Base-by-base conservation (phyloP, 2,329 filamentous ascomycete genomes). In the Fusarium temperatum region DNA sequence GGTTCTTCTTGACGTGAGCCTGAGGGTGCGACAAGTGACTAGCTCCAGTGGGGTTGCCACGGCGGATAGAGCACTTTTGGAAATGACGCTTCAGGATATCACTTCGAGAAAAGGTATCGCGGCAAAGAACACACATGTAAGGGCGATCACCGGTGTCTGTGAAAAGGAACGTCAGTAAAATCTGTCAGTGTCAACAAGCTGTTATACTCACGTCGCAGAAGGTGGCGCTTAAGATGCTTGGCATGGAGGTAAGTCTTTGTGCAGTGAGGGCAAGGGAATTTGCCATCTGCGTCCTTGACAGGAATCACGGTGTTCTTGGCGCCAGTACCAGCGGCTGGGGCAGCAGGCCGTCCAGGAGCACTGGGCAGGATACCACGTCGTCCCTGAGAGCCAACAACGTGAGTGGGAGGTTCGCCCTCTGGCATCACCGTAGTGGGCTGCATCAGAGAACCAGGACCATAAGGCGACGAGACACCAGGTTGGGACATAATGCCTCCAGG, bases 51-150 rank as follows among this genome's bases (percentile, higher is more conserved):
- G 96, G 96, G 84, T 98, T 98, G 66, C 96, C 96, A 81, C 96
- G 92, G 79, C 96, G 92, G 75, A 98, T 94, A 44, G 96, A 98
- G 86, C 96, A 99, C 87, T 99, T 99, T 84, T 98, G 95, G 85
- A 98, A 99, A 85, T 99, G 96, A 75, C 96, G 94, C 88, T 99
- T 99, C 79, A 99, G 87, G 75, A 99, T 98, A 82, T 99, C 96
- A 88, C 95, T 98, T 82, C 96, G 92, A 55, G 94, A 98, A 85
- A 99, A 99, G 39, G 95, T 98, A 84, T 98, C 96, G 83, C 96
- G 95, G 88, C 96, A 99, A 58, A 99, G 88, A 75, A 97, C 94
- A 85, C 96, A 99, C 91, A 97, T 97, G 86, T 99, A 99, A 65
- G 96, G 96, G 76, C 96, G 94, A 83, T 98, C 96, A 80, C 96